Conservation (phyloP, 2,329 filamentous ascomycete genomes). For the Cercospora nicotianae region DNA sequence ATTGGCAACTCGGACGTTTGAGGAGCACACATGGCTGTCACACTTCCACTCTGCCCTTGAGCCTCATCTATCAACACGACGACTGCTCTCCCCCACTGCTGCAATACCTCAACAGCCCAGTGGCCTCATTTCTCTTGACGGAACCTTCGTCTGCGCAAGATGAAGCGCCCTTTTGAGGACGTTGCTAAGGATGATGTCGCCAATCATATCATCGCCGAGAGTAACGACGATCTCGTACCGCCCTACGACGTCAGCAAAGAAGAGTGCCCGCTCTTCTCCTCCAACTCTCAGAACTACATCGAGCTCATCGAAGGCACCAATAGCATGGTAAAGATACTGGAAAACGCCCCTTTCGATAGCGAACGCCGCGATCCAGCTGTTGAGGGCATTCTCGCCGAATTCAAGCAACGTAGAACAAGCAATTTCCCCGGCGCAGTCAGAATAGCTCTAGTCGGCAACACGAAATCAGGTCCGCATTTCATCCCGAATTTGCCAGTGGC, state of each 20-base stretch:
- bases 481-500: too few relatives aligned
- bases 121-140: too few relatives aligned
- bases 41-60: too few relatives aligned
- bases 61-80: too few relatives aligned
- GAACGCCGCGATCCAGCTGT: too few relatives aligned
- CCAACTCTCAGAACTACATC: background rate
- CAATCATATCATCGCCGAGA: background rate
- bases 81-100: too few relatives aligned
- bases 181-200: background rate
- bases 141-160: too few relatives aligned
- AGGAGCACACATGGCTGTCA: too few relatives aligned
- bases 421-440: background rate
- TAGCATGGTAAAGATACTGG: too few relatives aligned
- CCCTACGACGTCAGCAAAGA: background rate
- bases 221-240: background rate
- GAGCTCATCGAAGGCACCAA: background rate
- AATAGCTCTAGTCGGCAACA: slow-evolving; percentile 23
- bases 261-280: background rate
- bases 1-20: too few relatives aligned
- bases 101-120: too few relatives aligned
- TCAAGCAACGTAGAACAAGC: background rate
- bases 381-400: background rate
- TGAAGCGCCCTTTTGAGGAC: background rate
- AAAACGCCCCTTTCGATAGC: too few relatives aligned
- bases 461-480: slow-evolving; percentile 27